phyloP scores from a whole-genome alignment of 164 flowering plant genomes.

The Aristolochia fimbriata region DNA sequence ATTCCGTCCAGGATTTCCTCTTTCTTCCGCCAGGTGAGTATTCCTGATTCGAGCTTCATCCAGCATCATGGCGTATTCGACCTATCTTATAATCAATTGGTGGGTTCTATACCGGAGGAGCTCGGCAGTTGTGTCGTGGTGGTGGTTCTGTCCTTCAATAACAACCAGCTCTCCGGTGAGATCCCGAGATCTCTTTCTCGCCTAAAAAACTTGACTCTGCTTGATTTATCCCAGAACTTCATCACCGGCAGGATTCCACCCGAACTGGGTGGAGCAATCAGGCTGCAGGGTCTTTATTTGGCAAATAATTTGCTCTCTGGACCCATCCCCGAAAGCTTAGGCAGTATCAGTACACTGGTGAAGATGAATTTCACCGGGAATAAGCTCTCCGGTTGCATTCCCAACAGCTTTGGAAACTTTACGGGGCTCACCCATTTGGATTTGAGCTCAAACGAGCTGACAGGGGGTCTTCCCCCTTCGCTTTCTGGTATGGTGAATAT shows the following conservation, averaged over 20 bases:
- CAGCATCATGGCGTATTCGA: constrained; percentile 76
- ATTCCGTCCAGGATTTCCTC: constrained; percentile 42
- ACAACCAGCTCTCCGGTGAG: constrained; percentile 53
- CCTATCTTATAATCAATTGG: constrained; percentile 51
- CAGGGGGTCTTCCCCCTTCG: constrained; percentile 44
- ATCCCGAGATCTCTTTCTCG: constrained; percentile 51
- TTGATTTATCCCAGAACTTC: constrained; percentile 55
- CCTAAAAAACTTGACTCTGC: constrained; percentile 43
- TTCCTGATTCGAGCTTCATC: constrained; percentile 57
- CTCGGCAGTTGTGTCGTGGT: constrained; percentile 48
- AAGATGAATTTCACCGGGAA: constrained; percentile 66
- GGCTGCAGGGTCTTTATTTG: constrained; percentile 59
- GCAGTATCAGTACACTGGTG: constrained; percentile 38
- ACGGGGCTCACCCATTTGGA: constrained; percentile 63
- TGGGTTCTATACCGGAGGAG: constrained; percentile 61
- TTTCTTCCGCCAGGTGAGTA: constrained; percentile 40
- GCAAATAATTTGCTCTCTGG: constrained; percentile 54
- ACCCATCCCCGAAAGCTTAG: constrained; percentile 41
- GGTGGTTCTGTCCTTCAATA: constrained; percentile 45
- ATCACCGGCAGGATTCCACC: constrained; percentile 42
- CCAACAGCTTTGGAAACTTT: constrained; percentile 39
- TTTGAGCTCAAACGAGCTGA: constrained; percentile 49
- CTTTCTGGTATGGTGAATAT: constrained; percentile 51
- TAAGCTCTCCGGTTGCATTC: constrained; percentile 49
- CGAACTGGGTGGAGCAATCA: constrained; percentile 31